Conservation (phyloP, 305 asterid species). For the Coffea humblotiana region DNA sequence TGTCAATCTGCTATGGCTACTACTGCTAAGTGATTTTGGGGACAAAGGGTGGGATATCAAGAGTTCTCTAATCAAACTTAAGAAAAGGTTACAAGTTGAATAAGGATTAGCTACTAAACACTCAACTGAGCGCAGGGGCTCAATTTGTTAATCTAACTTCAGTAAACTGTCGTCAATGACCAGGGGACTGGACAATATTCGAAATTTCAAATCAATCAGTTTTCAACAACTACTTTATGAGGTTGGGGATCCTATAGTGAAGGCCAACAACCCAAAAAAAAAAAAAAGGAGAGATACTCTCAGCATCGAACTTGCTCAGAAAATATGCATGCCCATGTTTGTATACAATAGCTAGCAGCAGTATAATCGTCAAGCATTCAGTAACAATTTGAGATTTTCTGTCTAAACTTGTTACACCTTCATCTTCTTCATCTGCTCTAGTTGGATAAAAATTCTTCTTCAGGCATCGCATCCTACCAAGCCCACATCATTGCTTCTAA, state of each 20-base stretch:
- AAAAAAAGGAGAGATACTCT: neutral
- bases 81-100: too few species aligned
- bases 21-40: too few species aligned
- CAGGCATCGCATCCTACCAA: conserved; percentile 7
- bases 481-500: conserved; percentile 15
- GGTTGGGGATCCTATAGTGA: neutral
- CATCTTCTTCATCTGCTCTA: conserved; percentile 5
- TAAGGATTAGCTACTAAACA: too few species aligned
- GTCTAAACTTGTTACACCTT: conserved; percentile 12
- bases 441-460: neutral
- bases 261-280: neutral
- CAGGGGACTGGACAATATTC: neutral
- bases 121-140: neutral
- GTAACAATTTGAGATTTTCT: conserved; percentile 6
- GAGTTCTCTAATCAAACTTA: too few species aligned
- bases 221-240: neutral
- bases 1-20: too few species aligned
- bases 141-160: neutral
- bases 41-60: too few species aligned
- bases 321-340: conserved; percentile 12
- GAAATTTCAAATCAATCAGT: neutral
- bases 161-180: neutral
- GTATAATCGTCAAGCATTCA: conserved; percentile 10
- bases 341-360: conserved; percentile 7
- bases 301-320: neutral